Base-by-base conservation (phyloP, 2,329 filamentous ascomycete genomes). In the Botrytis fragariae region DNA sequence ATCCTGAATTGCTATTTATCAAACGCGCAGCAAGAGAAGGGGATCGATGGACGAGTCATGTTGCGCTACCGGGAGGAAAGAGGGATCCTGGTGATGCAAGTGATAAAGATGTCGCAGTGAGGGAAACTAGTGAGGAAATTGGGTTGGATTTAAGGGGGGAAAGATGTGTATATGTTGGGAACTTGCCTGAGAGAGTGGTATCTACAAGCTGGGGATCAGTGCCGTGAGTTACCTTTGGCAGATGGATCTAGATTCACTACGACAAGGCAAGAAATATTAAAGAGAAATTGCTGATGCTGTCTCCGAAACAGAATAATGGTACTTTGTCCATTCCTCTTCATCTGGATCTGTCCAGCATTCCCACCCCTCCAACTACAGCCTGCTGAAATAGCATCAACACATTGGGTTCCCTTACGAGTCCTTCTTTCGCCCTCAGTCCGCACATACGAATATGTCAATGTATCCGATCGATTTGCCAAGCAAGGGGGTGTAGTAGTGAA, bases 1-100 rank as follows among this genome's bases (percentile, higher is more conserved):
- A 90, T 74, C 88, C 90, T 0, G 91, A 93, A 80, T 83, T 90
- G n/a, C 84, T 92, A 5, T 92, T 92, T 80, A 93, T 93, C 80
- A 93, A 92, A 79, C 84, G 91, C 63, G 88, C 91, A 4, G 86
- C 89, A 6, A 84, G 91, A 54, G 84, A 86, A 72, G 90, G 90
- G 12, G 91, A 93, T 80, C 84, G 90, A 73, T 93, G 91, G 91
- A 91, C 89, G 1, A 87, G 88, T 4, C 91, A 93, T 83, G 87
- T 92, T 73, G 91, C 91, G 0, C 81, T 92, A 6, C 91, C 91
- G 0, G 91, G 91, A 35, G 91, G 91, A 2, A 90, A 90, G 78
- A 83, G 89, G 75, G 91, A 93, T 76, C 87, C 88, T 0, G 87
- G 88, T 74, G 91, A 93, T 82, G 85, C 82, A 64, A 85, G 89